A percentile compares a stretch with the other conserved stretches of the same genome.
phyloP scores from a whole-genome alignment of 2,329 filamentous ascomycete species.

The Dothidotthia symphoricarpi region DNA sequence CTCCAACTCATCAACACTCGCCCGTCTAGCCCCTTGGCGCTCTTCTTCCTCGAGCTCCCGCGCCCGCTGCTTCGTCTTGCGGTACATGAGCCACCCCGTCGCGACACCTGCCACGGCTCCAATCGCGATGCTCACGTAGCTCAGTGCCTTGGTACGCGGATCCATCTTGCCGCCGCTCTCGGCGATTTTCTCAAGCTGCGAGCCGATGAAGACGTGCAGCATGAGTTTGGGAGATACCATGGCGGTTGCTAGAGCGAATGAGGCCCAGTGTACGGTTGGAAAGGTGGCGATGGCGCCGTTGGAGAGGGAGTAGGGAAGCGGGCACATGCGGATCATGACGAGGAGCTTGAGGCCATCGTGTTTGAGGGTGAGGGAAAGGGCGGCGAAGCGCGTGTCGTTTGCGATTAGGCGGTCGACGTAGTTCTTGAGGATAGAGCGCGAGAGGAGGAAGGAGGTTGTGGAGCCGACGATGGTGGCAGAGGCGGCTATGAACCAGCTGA shows the following conservation, averaged over 20 bases:
- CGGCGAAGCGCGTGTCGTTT: slow-evolving; percentile 81
- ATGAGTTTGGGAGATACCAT: slow-evolving; percentile 82
- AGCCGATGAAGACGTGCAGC: slow-evolving; percentile 89
- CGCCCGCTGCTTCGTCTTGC: slow-evolving; percentile 54
- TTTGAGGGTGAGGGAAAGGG: slow-evolving; percentile 81
- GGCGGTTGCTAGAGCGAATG: slow-evolving; percentile 79
- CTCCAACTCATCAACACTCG: slow-evolving; percentile 38
- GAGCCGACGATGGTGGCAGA: slow-evolving; percentile 76
- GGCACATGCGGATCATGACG: slow-evolving; percentile 88
- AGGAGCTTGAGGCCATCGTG: slow-evolving; percentile 86
- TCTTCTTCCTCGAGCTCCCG: slow-evolving; percentile 50
- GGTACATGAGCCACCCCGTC: slow-evolving; percentile 85
- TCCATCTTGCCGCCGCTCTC: slow-evolving; percentile 83
- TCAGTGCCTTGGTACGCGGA: slow-evolving; percentile 71
- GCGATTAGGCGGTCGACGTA: slow-evolving; percentile 81
- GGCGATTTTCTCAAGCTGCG: slow-evolving; percentile 76
- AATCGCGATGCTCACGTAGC: slow-evolving; percentile 76
- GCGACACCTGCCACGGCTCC: slow-evolving; percentile 68
- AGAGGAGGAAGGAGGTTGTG: slow-evolving; percentile 75
- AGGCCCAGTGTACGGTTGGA: slow-evolving; percentile 73
- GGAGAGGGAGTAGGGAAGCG: slow-evolving; percentile 85
- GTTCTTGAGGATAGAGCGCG: slow-evolving; percentile 71
- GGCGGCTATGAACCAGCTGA: slow-evolving; percentile 80
- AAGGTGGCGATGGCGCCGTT: slow-evolving; percentile 95
- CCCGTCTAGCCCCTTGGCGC: slow-evolving; percentile 35